phyloP scores from a whole-genome alignment of 495 filamentous ascomycete species.

The Oleoguttula mirabilis region DNA sequence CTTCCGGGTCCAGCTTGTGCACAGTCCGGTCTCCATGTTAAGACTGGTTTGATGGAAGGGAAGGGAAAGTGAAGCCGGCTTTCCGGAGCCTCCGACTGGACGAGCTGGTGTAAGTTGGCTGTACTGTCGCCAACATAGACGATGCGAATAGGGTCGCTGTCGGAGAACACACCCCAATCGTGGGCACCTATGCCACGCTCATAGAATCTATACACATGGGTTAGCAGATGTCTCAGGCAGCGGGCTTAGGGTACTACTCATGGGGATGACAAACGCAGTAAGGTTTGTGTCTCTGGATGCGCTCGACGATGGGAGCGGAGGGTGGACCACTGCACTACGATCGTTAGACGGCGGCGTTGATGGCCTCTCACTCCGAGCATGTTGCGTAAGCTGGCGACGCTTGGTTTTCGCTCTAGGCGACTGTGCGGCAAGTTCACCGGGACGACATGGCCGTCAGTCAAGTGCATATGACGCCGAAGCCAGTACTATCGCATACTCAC shows the following conservation, averaged over 20 bases:
- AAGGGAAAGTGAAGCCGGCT: slow-evolving; percentile 1
- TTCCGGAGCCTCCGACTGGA: not conserved
- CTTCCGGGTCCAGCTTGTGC: not conserved
- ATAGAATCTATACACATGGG: no score
- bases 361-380: not conserved
- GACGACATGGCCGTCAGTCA: no score
- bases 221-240: no score
- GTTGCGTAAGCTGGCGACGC: not conserved
- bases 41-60: not conserved
- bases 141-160: not conserved
- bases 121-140: slow-evolving; percentile 2
- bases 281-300: not conserved
- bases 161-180: slow-evolving; percentile 4
- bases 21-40: not conserved
- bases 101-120: not conserved
- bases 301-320: not conserved
- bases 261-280: no score
- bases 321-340: not conserved
- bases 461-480: not conserved
- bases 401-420: not conserved
- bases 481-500: not conserved
- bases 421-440: not conserved
- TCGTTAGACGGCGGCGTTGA: not conserved
- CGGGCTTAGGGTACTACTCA: no score
- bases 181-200: slow-evolving; percentile 1